Evolutionary conservation across 371 early-diverging fungal species (phyloP), one percentile per base, ranked within the genome.

Genomic region (Mucor piriformis): DNA sequence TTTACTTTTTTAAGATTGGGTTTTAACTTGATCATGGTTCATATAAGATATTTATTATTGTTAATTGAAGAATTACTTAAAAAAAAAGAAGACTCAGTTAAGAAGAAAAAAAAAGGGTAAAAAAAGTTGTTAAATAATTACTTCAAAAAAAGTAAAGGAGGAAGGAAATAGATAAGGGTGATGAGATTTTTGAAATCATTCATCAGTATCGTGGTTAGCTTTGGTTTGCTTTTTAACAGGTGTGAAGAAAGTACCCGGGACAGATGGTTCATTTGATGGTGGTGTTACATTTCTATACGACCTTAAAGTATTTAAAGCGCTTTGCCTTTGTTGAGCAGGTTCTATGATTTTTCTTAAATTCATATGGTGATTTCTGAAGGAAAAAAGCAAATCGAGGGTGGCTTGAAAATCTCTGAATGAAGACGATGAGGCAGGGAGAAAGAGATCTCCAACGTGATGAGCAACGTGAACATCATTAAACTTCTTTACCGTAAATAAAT

Each of bases 171-270:
- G n/a, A n/a, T n/a, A n/a, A n/a, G n/a, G n/a, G n/a, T n/a, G n/a
- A n/a, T n/a, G n/a, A n/a, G n/a, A n/a, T n/a, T n/a, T n/a, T n/a
- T n/a, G n/a, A n/a, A n/a, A n/a, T n/a, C n/a, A n/a, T n/a, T n/a
- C n/a, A n/a, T n/a, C n/a, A n/a, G n/a, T n/a, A n/a, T n/a, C n/a
- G n/a, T 38, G 38, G 38, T 13, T 15, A 13, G 38, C 13, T 38
- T 38, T 38, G 38, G 38, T n/a, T 49, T 49, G 49, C 49, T 49
- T 49, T 49, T 49, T 49, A n/a, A 49, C 49, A 49, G 49, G 49
- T 1, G 49, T n/a, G 1, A 29, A 49, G 16, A 49, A 49, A n/a
- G 49, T 49, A 27, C 18, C 18, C 2, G 49, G 49, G 11, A 18
- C 10, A 13, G 49, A 49, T 49, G 12, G 49, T 49, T 49, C 16